Evolutionary conservation across 2,329 filamentous ascomycete species (phyloP).

Genomic region (Bipolaris bicolor): DNA sequence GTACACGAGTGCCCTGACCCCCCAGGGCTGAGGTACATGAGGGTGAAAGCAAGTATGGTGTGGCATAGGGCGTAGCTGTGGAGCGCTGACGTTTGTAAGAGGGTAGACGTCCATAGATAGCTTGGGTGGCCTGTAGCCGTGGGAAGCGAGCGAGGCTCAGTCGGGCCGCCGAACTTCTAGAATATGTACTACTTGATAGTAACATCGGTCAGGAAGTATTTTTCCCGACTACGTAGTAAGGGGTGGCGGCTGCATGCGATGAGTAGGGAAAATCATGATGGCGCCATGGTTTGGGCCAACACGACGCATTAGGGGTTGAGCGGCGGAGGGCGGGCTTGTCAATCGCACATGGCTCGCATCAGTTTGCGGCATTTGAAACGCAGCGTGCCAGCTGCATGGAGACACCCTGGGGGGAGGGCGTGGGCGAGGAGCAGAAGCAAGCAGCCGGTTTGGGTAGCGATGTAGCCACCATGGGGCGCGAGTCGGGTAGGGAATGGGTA

Average conservation of each 20-base stretch:
- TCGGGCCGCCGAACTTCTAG: slow-evolving; percentile 15
- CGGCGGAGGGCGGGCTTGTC: slow-evolving; percentile 19
- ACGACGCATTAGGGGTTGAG: slow-evolving; percentile 34
- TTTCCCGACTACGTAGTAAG: neutral
- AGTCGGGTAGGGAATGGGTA: no score
- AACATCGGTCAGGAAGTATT: slow-evolving; percentile 3
- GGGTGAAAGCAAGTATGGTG: neutral
- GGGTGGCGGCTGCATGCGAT: slow-evolving; percentile 6
- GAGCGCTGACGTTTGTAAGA: neutral
- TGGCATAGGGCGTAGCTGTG: neutral
- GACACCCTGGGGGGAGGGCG: slow-evolving; percentile 3
- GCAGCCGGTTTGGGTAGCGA: slow-evolving; percentile 14
- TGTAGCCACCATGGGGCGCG: slow-evolving; percentile 4
- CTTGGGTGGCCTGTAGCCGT: neutral
- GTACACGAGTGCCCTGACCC: no score
- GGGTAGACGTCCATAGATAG: neutral
- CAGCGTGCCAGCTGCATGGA: slow-evolving; percentile 11
- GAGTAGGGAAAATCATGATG: slow-evolving; percentile 7
- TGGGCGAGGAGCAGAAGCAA: slow-evolving; percentile 1
- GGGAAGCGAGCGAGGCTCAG: slow-evolving; percentile 7
- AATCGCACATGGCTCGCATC: slow-evolving; percentile 26
- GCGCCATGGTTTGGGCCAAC: slow-evolving; percentile 2
- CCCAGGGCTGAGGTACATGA: neutral
- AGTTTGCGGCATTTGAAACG: slow-evolving; percentile 21
- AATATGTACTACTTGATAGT: neutral